Conservation (phyloP, 495 filamentous ascomycete genomes). For the Opeltia flavorubescens region DNA sequence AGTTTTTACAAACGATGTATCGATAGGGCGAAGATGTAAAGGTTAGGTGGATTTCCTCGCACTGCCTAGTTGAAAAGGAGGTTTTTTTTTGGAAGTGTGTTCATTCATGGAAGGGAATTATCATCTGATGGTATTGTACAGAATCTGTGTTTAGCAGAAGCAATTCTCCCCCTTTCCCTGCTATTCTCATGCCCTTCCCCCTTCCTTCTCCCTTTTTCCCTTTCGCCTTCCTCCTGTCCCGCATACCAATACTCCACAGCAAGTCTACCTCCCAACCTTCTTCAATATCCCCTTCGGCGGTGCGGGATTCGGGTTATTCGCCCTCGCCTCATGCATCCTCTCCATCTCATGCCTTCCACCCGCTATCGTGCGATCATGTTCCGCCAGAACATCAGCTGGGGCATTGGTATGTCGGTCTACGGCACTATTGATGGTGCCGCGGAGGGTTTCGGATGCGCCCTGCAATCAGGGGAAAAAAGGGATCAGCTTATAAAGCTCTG, state of each 20-base stretch:
- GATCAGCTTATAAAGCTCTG: background rate
- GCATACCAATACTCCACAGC: conserved; percentile 10
- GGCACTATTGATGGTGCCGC: conserved; percentile 14
- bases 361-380: conserved; percentile 6
- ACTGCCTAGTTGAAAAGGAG: no score
- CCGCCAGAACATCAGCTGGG: conserved; percentile 3
- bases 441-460: conserved; percentile 17
- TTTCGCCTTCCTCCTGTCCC: background rate
- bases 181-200: background rate
- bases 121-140: no score
- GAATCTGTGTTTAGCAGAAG: no score
- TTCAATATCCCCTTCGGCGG: conserved; percentile 13
- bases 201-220: background rate
- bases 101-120: no score
- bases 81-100: no score
- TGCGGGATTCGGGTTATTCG: conserved; percentile 3
- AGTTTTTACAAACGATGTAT: no score
- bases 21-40: no score
- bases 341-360: conserved; percentile 13
- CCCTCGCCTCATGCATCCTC: conserved; percentile 7
- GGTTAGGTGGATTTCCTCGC: no score
- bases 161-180: no score
- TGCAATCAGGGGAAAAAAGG: background rate
- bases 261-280: conserved; percentile 6
- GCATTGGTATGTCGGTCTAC: conserved; percentile 11